Evolutionary conservation across 1,284 basidiomycete species (phyloP).

Genomic region (Vanrija sp.): DNA sequence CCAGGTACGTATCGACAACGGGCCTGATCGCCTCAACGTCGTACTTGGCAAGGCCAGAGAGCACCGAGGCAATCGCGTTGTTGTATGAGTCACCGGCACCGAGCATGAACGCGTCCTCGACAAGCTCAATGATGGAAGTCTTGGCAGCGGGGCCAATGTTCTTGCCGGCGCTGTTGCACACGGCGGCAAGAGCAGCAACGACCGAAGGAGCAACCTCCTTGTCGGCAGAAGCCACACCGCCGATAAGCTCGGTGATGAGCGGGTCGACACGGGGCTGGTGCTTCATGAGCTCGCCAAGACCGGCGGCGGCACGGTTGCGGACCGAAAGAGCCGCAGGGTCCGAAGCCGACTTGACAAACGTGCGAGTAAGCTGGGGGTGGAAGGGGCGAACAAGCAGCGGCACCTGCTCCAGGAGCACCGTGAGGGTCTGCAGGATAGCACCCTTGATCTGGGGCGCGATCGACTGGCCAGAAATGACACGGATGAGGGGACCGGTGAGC

Average conservation of each 20-base stretch:
- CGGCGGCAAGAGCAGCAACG: constrained; percentile 69
- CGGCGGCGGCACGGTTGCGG: constrained; percentile 73
- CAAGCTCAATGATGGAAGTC: constrained; percentile 67
- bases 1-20: constrained; percentile 56
- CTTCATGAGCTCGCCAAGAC: constrained; percentile 87
- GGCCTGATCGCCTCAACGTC: constrained; percentile 64
- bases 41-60: constrained; percentile 61
- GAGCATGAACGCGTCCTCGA: constrained; percentile 71
- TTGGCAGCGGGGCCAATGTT: constrained; percentile 74
- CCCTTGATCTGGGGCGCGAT: constrained; percentile 88
- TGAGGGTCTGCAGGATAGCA: constrained; percentile 77
- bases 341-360: constrained; percentile 89
- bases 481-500: constrained; percentile 93
- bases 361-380: constrained; percentile 95
- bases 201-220: constrained; percentile 72
- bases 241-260: constrained; percentile 75
- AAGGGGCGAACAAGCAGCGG: constrained; percentile 92
- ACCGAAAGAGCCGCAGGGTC: constrained; percentile 77
- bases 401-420: constrained; percentile 74
- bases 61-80: constrained; percentile 63
- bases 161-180: constrained; percentile 65
- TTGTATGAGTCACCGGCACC: constrained; percentile 59
- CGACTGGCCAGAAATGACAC: constrained; percentile 79
- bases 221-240: constrained; percentile 57
- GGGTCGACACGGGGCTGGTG: constrained; percentile 64